These are phyloP conservation scores for Pseudoperonospora humuli DNA, from an alignment of 352 stramenopile species.

Conservation along the genomic window DNA sequence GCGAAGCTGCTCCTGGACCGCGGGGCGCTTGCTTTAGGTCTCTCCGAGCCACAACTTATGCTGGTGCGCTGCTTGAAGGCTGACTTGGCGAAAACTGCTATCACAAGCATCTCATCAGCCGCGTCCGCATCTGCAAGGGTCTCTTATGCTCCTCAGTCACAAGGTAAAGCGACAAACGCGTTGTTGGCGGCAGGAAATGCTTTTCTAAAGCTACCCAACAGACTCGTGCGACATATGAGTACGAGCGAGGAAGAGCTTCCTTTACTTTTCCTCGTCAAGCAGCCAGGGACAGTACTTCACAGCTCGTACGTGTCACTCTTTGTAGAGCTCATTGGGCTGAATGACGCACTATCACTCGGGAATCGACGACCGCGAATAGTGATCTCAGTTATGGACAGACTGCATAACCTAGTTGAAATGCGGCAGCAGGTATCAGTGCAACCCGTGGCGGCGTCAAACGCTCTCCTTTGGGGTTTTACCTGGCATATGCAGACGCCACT, in stretches of 20 bases:
- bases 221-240: constrained; percentile 10
- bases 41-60: constrained; percentile 34
- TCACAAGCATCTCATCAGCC: constrained; percentile 47
- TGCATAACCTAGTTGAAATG: no score
- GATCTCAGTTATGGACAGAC: no score
- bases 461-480: constrained; percentile 79
- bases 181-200: constrained; percentile 11
- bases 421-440: constrained; percentile 70
- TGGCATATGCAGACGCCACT: constrained; percentile 92
- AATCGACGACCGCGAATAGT: no score
- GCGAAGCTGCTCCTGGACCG: constrained; percentile 52
- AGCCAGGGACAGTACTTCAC: constrained; percentile 59
- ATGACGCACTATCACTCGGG: no score
- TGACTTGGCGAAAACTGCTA: constrained; percentile 44
- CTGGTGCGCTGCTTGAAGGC: constrained; percentile 47
- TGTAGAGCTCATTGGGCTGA: constrained; percentile 60
- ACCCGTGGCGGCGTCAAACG: constrained; percentile 42
- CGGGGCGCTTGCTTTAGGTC: constrained; percentile 33
- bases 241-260: constrained; percentile 30
- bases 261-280: constrained; percentile 63
- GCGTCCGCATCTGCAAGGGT: constrained; percentile 8
- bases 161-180: constrained; percentile 4
- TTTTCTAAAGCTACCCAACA: constrained; percentile 19
- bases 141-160: neutral
- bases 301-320: constrained; percentile 82